Evolutionary conservation across 106 monocot species (phyloP), one percentile per base, ranked within the genome.

Genomic region (Iris macrosiphon): DNA sequence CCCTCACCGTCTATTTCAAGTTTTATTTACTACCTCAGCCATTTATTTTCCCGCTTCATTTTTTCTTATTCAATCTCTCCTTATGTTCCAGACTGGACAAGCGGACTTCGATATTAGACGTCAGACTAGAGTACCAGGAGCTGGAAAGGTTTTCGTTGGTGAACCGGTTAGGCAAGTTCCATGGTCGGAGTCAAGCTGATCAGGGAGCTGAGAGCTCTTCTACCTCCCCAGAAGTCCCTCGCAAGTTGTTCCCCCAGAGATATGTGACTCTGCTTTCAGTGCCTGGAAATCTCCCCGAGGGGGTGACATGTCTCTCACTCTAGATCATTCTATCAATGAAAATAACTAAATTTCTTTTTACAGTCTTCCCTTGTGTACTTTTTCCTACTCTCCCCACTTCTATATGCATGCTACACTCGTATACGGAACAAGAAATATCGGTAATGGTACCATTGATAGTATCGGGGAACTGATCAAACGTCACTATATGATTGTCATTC

Each of bases 101-200:
- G 76, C 59, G 61, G 62, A 39, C 70, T 18, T 76, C 80, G 7
- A 12, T 80, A n/a, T 46, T 73, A 60, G 80, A 85, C 23, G 18
- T 70, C 31, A 80, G 61, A 66, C 45, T 80, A 12, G 79, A 79
- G 45, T 80, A 69, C 64, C 76, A 80, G 53, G 80, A 85, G 14
- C 41, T 85, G 69, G 80, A 80, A 62, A 77, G 65, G 54, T 69
- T 85, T 56, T 85, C 76, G 50, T 65, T 85, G 28, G 65, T 85
- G 29, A 85, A 73, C 23, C 80, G 76, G 10, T 49, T 85, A 50
- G 80, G 72, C 55, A 85, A 70, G 66, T 73, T 85, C 21, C 80
- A 80, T 60, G 72, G 65, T 38, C 54, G 79, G 43, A 45, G 40
- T 19, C 72, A 79, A 16, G 14, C 63, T 8, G 75, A 59, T 20